These are phyloP conservation scores for Naegleria gruberi DNA, from an alignment of 208 protist species.

Conservation along the genomic window DNA sequence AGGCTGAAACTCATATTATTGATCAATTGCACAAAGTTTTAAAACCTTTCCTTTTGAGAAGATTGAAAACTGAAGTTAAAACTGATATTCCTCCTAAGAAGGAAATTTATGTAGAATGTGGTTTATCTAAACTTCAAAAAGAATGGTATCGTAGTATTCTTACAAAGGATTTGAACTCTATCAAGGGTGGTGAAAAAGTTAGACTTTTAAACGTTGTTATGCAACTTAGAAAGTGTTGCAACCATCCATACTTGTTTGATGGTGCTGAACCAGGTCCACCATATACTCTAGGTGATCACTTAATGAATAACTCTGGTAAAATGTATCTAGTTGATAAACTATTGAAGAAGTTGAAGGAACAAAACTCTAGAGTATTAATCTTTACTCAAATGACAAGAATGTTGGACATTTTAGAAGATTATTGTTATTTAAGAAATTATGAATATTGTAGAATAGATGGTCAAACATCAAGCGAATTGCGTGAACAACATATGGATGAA, in stretches of 20 bases:
- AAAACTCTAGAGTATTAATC: conserved; percentile 25
- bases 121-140: conserved; percentile 79
- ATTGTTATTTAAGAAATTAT: neutral
- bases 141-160: conserved; percentile 88
- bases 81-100: conserved; percentile 92
- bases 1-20: conserved; percentile 35
- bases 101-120: conserved; percentile 89
- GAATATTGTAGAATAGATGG: conserved; percentile 26
- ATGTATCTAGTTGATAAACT: conserved; percentile 30
- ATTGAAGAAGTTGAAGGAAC: conserved; percentile 17
- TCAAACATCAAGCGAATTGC: conserved; percentile 57
- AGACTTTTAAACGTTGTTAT: conserved; percentile 71
- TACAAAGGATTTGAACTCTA: conserved; percentile 79
- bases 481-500: conserved; percentile 36
- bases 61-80: conserved; percentile 90
- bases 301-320: conserved; percentile 26
- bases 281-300: neutral
- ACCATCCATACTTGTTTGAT: conserved; percentile 50
- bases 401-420: conserved; percentile 52
- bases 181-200: conserved; percentile 51
- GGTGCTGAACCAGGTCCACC: conserved; percentile 31
- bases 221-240: conserved; percentile 48
- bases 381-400: conserved; percentile 37
- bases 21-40: conserved; percentile 57
- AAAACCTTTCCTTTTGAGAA: conserved; percentile 87